Base-by-base conservation (phyloP, 768 basidiomycete species). In the Gautieria morchelliformis region DNA sequence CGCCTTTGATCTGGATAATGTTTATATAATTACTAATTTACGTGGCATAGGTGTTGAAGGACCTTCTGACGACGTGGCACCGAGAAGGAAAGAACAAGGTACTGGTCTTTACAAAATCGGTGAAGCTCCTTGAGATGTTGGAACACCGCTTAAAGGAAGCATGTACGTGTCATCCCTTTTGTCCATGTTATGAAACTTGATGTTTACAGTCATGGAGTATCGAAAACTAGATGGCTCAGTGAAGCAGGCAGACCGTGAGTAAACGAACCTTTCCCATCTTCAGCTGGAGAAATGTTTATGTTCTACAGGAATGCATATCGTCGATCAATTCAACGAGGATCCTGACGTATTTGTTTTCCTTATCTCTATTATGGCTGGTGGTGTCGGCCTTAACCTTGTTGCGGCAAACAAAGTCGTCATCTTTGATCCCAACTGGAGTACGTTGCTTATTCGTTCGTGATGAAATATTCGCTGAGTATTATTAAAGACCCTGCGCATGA, bases 401-500 rank as follows among this genome's bases (percentile, higher is more conserved):
- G 87, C 87, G 3, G 93, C 95, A 3, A 97, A 98, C 66, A 93
- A 89, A 70, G 95, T 96, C 20, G 88, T 93, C 27, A 88, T 93
- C 42, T 92, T 95, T 67, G 88, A 94, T 71, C 93, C 94, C 4
- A 91, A 92, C 62, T 97, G 94, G 94, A 97, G 92, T 92, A 68
- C 67, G 89, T 74, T 10, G 4, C 33, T 12, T 48, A n/a, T 12
- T 40, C 39, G 12, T 22, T 20, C 35, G 33, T 17, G 37, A 20
- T 22, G 33, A 59, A 50, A 46, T 58, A 20, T 42, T 46, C 41
- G n/a, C 5, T 49, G 32, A 27, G 27, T 35, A 37, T 37, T 37
- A 37, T 37, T 1, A 37, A 58, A 94, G 92, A 97, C 70, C 95
- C 95, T 5, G 91, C 94, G 0, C 89, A 96, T 63, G 95, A 99